Percentiles rank a stretch among this genome's conserved stretches.
Evolutionary conservation across 495 filamentous ascomycete genomes (phyloP).

Genomic region (Aspergillus heteromorphus): DNA sequence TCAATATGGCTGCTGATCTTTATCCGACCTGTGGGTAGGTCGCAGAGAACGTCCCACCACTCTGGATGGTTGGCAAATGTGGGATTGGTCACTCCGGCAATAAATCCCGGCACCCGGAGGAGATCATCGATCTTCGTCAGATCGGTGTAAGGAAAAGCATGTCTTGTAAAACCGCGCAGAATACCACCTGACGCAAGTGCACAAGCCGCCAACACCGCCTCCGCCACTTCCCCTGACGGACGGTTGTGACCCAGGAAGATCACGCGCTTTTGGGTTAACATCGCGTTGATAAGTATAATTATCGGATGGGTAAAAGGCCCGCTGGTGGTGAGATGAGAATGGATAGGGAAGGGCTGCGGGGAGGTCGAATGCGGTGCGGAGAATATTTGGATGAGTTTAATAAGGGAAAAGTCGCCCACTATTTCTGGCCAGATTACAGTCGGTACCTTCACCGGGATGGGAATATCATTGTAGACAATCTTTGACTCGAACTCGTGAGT

Average conservation of each 20-base stretch:
- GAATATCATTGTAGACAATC: slow-evolving; percentile 90
- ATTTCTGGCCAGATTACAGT: slow-evolving; percentile 90
- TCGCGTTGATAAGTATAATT: slow-evolving; percentile 49
- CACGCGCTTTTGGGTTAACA: slow-evolving; percentile 94
- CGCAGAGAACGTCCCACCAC: slow-evolving; percentile 98
- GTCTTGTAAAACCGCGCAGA: slow-evolving; percentile 90
- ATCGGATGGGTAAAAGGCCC: slow-evolving; percentile 60
- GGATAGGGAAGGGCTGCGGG: slow-evolving; percentile 80
- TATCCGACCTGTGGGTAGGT: slow-evolving; percentile 85
- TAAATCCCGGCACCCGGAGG: slow-evolving; percentile 91
- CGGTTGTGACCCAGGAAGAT: slow-evolving; percentile 94
- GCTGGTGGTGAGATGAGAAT: slow-evolving; percentile 89
- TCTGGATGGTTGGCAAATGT: slow-evolving; percentile 90
- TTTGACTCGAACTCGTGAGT: slow-evolving; percentile 96
- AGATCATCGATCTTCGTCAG: slow-evolving; percentile 97
- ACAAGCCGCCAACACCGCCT: slow-evolving; percentile 90
- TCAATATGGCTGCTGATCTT: slow-evolving; percentile 86
- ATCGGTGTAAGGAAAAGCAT: slow-evolving; percentile 98
- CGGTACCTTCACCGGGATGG: slow-evolving; percentile 92
- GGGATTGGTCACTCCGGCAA: slow-evolving; percentile 96
- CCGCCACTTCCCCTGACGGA: slow-evolving; percentile 89
- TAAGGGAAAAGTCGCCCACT: slow-evolving; percentile 93
- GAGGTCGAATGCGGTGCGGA: slow-evolving; percentile 70
- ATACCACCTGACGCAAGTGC: slow-evolving; percentile 91
- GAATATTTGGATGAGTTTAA: slow-evolving; percentile 95